Evolutionary conservation across 495 filamentous ascomycete genomes (phyloP).

Genomic region (Aspergillus olivimuriae): DNA sequence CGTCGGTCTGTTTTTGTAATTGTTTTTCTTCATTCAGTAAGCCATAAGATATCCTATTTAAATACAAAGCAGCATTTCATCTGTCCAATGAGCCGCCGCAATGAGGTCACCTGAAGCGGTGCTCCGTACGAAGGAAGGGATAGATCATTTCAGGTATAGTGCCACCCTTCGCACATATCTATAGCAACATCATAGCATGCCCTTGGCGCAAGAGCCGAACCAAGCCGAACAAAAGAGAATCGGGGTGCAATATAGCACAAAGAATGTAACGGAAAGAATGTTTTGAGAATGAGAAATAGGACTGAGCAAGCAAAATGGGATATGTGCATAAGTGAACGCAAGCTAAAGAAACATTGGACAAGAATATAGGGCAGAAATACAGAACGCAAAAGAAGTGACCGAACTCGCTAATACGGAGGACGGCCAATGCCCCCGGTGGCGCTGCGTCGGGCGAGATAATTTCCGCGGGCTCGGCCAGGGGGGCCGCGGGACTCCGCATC

Average conservation of each 20-base stretch:
- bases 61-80: too few relatives aligned
- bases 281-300: neutral
- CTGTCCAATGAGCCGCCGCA: too few relatives aligned
- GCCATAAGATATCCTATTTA: too few relatives aligned
- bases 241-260: neutral
- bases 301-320: neutral
- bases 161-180: too few relatives aligned
- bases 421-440: slow-evolving; percentile 32
- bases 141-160: too few relatives aligned
- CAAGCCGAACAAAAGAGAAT: neutral
- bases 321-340: slow-evolving; percentile 10
- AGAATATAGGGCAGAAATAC: neutral
- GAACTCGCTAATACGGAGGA: slow-evolving; percentile 33
- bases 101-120: too few relatives aligned
- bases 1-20: too few relatives aligned
- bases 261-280: neutral
- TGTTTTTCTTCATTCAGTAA: too few relatives aligned
- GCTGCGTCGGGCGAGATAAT: slow-evolving; percentile 18
- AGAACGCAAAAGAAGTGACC: neutral
- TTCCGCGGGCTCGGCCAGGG: slow-evolving; percentile 9
- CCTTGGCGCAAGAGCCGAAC: neutral
- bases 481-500: slow-evolving; percentile 5
- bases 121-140: too few relatives aligned
- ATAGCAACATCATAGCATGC: too few relatives aligned
- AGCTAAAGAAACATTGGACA: slow-evolving; percentile 3